Base-by-base conservation (phyloP, 352 stramenopile genomes). In the Phytophthora agathidicida region DNA sequence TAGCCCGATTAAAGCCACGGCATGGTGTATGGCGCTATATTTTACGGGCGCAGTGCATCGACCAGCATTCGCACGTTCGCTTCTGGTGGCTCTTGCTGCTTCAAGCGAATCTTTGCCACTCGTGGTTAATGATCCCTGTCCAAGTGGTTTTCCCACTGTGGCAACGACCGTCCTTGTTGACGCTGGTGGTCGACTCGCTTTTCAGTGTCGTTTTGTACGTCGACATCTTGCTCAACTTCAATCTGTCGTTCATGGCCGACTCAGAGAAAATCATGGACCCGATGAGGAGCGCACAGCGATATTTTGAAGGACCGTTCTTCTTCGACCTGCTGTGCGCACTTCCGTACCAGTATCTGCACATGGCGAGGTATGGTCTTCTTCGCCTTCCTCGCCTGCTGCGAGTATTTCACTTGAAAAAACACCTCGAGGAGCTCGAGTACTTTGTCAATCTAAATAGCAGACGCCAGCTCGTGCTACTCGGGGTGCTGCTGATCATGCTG, bases 141-240 rank as follows among this genome's bases (percentile, higher is more conserved):
- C 77, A 83, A 35, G 55, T 88, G 2, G 69, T 73, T 2, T 91
- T 91, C 26, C 73, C 73, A 0, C 46, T 85, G 3, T 73, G 71
- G 53, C 51, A 75, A 30, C 47, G 47, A 1, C 60, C 70, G 0
- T 66, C 65, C 4, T 77, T 72, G 68, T 53, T 63, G 20, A 71
- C 73, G 28, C 41, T 59, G 20, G 10, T 46, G 3, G 1, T 73
- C 0, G 83, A 88, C 36, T 30, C 37, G 0, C 5, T 87, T 9
- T 70, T 65, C 5, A 72, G 74, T 32, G 4, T 71, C 9, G 35
- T 68, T 1, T 37, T 89, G 4, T 60, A 61, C 7, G 50, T 64
- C 8, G 78, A 88, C 22, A 61, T 87, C 9, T 62, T 83, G 16
- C 31, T 85, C 5, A 90, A 88, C 42, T 73, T 87, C 20, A 84